phyloP scores from a whole-genome alignment of 768 basidiomycete genomes.

The Leccinellum luteum region DNA sequence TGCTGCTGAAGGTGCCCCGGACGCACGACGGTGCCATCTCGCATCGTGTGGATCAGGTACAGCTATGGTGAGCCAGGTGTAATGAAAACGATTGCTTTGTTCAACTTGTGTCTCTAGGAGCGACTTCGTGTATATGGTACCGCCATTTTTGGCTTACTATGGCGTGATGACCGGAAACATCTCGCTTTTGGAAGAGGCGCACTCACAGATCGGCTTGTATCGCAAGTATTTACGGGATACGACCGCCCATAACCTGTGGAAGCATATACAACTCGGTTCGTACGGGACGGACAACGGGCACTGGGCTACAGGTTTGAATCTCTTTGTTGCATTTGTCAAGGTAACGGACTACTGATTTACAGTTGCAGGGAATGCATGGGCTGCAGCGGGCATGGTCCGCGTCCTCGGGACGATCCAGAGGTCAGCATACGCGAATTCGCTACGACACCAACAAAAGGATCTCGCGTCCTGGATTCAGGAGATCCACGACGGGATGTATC shows the following conservation, averaged over 20 bases:
- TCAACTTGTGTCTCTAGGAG: slow-evolving; percentile 43
- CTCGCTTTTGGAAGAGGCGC: slow-evolving; percentile 59
- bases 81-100: neutral
- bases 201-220: slow-evolving; percentile 72
- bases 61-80: slow-evolving; percentile 55
- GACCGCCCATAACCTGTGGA: slow-evolving; percentile 59
- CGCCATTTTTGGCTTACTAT: slow-evolving; percentile 85
- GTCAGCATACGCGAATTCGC: slow-evolving; percentile 49
- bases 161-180: slow-evolving; percentile 59
- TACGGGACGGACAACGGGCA: slow-evolving; percentile 58
- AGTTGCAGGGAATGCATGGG: slow-evolving; percentile 81
- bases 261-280: slow-evolving; percentile 65
- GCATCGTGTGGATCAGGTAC: slow-evolving; percentile 65
- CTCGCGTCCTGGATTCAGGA: slow-evolving; percentile 65
- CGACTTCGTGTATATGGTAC: slow-evolving; percentile 83
- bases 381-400: slow-evolving; percentile 81
- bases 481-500: slow-evolving; percentile 73
- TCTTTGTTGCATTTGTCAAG: neutral
- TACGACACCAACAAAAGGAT: slow-evolving; percentile 54
- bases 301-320: slow-evolving; percentile 72
- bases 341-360: neutral
- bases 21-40: slow-evolving; percentile 79
- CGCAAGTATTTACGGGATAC: slow-evolving; percentile 59
- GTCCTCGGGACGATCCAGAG: slow-evolving; percentile 72
- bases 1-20: slow-evolving; percentile 55